Base-by-base conservation (phyloP, 225 moss, liverwort and hornwort species). In the Anthoceros angustus region DNA sequence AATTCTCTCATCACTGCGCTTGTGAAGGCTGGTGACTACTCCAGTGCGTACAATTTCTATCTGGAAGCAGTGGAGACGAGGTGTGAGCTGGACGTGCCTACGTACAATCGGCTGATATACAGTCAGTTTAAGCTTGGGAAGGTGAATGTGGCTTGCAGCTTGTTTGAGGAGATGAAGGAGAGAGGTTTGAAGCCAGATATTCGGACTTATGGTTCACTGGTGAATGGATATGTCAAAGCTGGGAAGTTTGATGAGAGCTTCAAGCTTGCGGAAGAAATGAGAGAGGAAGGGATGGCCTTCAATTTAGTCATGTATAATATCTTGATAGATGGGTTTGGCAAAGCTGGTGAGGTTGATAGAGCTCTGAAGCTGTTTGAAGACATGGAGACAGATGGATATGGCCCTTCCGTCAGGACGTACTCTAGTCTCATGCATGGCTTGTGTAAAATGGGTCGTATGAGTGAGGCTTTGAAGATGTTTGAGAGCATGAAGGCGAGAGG, bases 251-350 rank as follows among this genome's bases (percentile, higher is more conserved):
- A 63, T 5, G 77, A 72, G 66, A 74, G 77, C 9, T 70, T 69
- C 23, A 25, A 25, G 18, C 5, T 77, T 11, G 68, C 77, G 18
- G 50, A 63, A 67, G 74, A 80, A 49, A 77, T 80, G 77, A 74
- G 70, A 64, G 39, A 65, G 67, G 49, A 67, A 70, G 50, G 66
- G 61, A 42, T 64, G 50, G 41, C 46, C 5, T 86, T 84, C n/a
- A 79, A 90, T 70, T 70, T 85, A 40, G 77, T 81, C 7, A 86
- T 85, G 9, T 90, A 82, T 48, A 85, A 85, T 69, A 77, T 77
- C 67, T 64, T 90, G 6, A 80, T 90, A 68, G 76, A 83, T 16
- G 69, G 78, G n/a, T 71, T 83, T 8, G 85, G 83, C 42, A 80
- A 72, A 65, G 75, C 73, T 16, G 85, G 83, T 26, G 67, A 78